Base-by-base conservation (phyloP, 352 stramenopile species). In the Phytophthora capsici region DNA sequence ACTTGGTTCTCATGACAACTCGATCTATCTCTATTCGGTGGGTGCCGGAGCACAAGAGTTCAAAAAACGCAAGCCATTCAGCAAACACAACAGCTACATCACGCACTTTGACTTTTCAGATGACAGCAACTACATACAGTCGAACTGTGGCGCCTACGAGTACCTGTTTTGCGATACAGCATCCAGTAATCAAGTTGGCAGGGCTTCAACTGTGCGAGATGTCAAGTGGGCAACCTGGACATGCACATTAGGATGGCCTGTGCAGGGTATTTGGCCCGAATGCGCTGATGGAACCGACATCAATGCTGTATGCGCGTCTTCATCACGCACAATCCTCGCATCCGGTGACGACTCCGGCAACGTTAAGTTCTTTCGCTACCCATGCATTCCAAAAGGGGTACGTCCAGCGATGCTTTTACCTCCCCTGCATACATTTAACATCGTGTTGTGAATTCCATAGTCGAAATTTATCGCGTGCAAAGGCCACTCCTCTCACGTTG, bases 221-320 rank as follows among this genome's bases (percentile, higher is more conserved):
- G 81, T 88, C 8, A 69, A 78, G 48, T 98, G 95, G 95, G 72
- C 82, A 30, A 96, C 93, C 19, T 91, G 93, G 71, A 98, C 92
- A n/a, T 97, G 88, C 51, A 80, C 87, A 0, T 73, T 98, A 2
- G 79, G 82, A 2, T 98, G 95, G 95, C 82, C 88, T 7, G 91
- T 97, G 25, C 94, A 99, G 72, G 96, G 96, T 12, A 93, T 95
- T 34, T 95, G 88, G 86, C 86, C 87, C 2, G 75, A 87, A 46
- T 87, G 71, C n/a, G 80, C 80, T 2, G 88, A 96, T 40, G 86
- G 87, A 25, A 96, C 84, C 1, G 90, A 97, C 55, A 71, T 97
- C 44, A 97, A 96, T 50, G 66, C 84, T 4, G 80, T 90, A 25
- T 91, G 84, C 48, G 78, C 80, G 23, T 90, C 86, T 20, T 64